These are phyloP conservation scores for Cladosporium oxysporum DNA, from an alignment of 2,329 filamentous ascomycete genomes.

Conservation along the genomic window DNA sequence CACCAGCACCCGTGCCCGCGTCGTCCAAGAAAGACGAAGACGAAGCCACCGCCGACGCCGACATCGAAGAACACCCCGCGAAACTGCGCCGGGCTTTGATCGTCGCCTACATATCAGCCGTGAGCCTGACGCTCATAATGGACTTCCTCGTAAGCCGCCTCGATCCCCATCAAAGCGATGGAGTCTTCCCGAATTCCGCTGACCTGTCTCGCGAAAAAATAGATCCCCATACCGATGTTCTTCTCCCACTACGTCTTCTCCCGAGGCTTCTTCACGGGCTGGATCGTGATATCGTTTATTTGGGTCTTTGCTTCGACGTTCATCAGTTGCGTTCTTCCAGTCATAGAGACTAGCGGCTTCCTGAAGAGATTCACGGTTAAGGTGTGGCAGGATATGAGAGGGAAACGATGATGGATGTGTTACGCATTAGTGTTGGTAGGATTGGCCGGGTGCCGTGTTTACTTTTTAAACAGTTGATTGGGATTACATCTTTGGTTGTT, in stretches of 20 bases:
- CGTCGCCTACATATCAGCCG: conserved; percentile 40
- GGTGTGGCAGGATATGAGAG: conserved; percentile 15
- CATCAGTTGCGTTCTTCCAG: conserved; percentile 41
- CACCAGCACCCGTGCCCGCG: neutral
- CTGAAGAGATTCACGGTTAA: conserved; percentile 13
- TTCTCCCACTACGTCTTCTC: conserved; percentile 43
- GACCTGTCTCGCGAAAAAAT: neutral
- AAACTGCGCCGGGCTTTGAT: conserved; percentile 41
- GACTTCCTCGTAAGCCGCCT: conserved; percentile 35
- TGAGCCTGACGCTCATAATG: conserved; percentile 41
- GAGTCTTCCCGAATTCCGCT: neutral
- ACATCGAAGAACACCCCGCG: conserved; percentile 36
- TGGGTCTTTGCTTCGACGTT: conserved; percentile 43
- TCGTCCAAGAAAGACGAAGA: conserved; percentile 12
- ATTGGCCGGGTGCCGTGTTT: no score
- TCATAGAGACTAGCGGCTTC: conserved; percentile 44
- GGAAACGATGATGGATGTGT: neutral
- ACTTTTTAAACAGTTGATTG: no score
- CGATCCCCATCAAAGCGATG: no score
- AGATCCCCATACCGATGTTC: conserved; percentile 45
- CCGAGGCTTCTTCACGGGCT: conserved; percentile 43
- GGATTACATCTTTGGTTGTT: no score
- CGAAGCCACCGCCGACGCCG: conserved; percentile 35
- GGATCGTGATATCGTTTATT: conserved; percentile 42
- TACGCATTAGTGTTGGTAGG: neutral